Evolutionary conservation across 2,329 filamentous ascomycete genomes (phyloP), one percentile per base, ranked within the genome.

Genomic region (Aspergillus piperis): DNA sequence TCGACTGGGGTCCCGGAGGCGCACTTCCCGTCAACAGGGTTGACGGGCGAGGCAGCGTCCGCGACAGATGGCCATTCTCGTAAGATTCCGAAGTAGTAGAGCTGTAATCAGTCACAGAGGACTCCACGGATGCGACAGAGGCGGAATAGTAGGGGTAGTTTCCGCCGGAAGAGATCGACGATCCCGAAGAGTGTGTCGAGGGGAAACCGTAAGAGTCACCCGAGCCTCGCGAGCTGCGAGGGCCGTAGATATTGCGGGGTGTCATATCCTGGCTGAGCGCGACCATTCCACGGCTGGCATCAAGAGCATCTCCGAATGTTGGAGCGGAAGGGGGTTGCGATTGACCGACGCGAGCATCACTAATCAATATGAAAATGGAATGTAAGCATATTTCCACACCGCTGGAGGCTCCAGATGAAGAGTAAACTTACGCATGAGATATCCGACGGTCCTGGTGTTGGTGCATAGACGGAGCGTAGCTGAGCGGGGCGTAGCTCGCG

Each of bases 181-280:
- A 98, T 60, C 97, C 91, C 50, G 94, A 96, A 0, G 94, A 98
- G 75, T 89, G 92, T 21, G 88, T 87, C 13, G 91, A 86, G 6
- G 94, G 93, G 76, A 97, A 98, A 13, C 92, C 92, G 73, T 97
- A 97, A 1, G 92, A 92, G 71, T 96, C 93, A 58, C 87, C 84
- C 1, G 92, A 92, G 58, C 86, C 88, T 65, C 92, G 84, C 60
- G 85, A 84, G 59, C 80, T 80, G 53, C 88, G 82, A 65, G 86
- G 84, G 62, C 90, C 91, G 72, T 96, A 96, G 70, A 96, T 91
- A 73, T 94, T 95, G 63, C 93, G 84, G 11, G 93, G 92, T 1
- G 92, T 96, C 70, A 88, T 78, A 69, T 97, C 92, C 79, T 97
- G 92, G 84, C 91, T 96, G 85, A 98, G 90, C 39, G 92, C 92